phyloP scores from a whole-genome alignment of 202 grass and related monocot genomes.

The Panicum virgatum region DNA sequence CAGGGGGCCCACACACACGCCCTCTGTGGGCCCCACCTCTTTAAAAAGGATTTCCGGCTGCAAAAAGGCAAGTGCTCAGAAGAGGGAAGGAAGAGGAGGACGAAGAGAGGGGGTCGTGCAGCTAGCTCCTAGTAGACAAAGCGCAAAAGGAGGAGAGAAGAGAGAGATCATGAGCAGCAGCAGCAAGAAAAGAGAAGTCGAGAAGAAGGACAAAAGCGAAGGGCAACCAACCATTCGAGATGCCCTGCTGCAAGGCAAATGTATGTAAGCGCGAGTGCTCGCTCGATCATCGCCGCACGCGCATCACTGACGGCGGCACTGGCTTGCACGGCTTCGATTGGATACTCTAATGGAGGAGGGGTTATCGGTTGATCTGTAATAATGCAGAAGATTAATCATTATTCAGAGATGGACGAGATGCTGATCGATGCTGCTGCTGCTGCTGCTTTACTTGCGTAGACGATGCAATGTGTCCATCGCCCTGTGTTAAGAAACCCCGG shows the following conservation, averaged over 20 bases:
- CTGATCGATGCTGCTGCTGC: neutral
- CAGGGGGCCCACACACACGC: neutral
- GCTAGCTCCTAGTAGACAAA: neutral
- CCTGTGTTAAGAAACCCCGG: slow-evolving; percentile 12
- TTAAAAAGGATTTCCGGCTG: neutral
- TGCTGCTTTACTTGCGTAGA: slow-evolving; percentile 11
- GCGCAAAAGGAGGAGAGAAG: neutral
- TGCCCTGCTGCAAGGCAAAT: slow-evolving; percentile 21
- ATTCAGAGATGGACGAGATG: slow-evolving; percentile 16
- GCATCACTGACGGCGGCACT: neutral
- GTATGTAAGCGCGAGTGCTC: neutral
- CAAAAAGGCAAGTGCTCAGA: slow-evolving; percentile 4
- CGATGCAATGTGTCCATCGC: neutral
- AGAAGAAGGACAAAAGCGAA: neutral
- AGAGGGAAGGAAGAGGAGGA: neutral
- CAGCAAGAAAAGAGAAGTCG: neutral
- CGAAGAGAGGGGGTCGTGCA: neutral
- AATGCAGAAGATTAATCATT: too few relatives aligned
- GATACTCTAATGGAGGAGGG: neutral
- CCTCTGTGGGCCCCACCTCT: neutral
- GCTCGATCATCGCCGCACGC: neutral
- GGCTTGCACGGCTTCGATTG: slow-evolving; percentile 26
- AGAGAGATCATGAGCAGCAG: neutral
- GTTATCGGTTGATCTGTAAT: neutral
- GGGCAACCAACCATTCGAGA: neutral